phyloP scores from a whole-genome alignment of 352 stramenopile species.

The Phytophthora citricola region DNA sequence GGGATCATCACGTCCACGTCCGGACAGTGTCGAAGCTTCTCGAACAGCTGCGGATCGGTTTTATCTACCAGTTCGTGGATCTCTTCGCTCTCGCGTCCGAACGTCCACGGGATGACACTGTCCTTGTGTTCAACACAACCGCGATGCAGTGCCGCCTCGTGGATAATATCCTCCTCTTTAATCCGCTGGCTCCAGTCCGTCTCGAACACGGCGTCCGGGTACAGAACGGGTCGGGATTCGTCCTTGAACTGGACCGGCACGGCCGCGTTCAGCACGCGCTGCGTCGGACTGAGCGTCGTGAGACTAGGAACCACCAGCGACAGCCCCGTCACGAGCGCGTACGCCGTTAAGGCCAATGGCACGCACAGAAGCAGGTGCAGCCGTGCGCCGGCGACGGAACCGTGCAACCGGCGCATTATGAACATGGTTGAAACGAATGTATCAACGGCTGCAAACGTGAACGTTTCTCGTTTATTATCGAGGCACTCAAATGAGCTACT shows the following conservation, averaged over 20 bases:
- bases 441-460: slow-evolving; percentile 3
- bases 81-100: slow-evolving; percentile 13
- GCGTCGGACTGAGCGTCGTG: too few relatives aligned
- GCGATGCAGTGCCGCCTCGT: slow-evolving; percentile 43
- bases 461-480: slow-evolving; percentile 6
- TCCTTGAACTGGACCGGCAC: slow-evolving; percentile 3
- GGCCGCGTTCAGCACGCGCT: too few relatives aligned
- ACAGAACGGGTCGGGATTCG: slow-evolving; percentile 12
- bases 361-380: slow-evolving; percentile 15
- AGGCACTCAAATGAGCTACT: not conserved
- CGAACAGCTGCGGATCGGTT: slow-evolving; percentile 45
- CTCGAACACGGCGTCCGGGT: slow-evolving; percentile 34
- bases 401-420: not conserved
- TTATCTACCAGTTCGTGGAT: slow-evolving; percentile 26
- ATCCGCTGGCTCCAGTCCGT: slow-evolving; percentile 37
- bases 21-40: slow-evolving; percentile 41
- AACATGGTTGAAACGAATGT: slow-evolving; percentile 2
- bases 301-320: slow-evolving; percentile 8
- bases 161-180: slow-evolving; percentile 36
- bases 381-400: not conserved
- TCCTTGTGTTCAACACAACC: slow-evolving; percentile 36
- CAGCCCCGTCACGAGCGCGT: slow-evolving; percentile 17
- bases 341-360: slow-evolving; percentile 17
- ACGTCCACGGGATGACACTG: slow-evolving; percentile 46
- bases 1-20: too few relatives aligned